Base-by-base conservation (phyloP, 805 yeast genomes). In the Lipomyces starkeyi region DNA sequence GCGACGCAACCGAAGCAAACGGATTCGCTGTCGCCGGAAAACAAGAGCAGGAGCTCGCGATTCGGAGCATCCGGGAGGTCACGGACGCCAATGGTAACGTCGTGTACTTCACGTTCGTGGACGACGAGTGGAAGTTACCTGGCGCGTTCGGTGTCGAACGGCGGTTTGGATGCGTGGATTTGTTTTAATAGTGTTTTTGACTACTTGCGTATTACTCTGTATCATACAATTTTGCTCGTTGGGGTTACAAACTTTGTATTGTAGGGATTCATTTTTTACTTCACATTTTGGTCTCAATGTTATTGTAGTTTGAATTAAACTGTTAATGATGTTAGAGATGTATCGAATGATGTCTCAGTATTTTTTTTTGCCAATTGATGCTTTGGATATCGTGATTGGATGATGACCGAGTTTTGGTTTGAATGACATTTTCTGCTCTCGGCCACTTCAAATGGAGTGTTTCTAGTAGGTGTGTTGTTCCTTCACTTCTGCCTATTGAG, bases 101-200 rank as follows among this genome's bases (percentile, higher is more conserved):
- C 61, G 90, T 93, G 4, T 85, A 92, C 66, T 82, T 93, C 75
- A 86, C 97, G 20, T 87, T 92, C 17, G 91, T 80, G 78, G 83
- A 93, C 76, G 97, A 93, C 78, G 83, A 80, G 79, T 93, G 97
- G 98, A 93, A 93, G 77, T 74, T 76, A 13, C 93, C 97, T 32
- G 97, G 98, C 69, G 82, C 83, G 3, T 89, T 91, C 77, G 90
- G 89, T 70, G 87, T 93, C 75, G 98, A 93, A 80, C 97, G 91
- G 80, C 87, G 86, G 63, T 93, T 93, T 74, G 97, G 98, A 37
- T 70, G 75, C 43, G 69, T 77, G 55, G 71, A 76, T 52, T 62
- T 77, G 53, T 70, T 78, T 27, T 69, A 60, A 53, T 71, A 63
- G 25, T 49, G 29, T 47, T n/a, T 57, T 25, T 22, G 37, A 8